Evolutionary conservation across 2,329 filamentous ascomycete species (phyloP), one percentile per base, ranked within the genome.

Genomic region (Bipolaris gigantea): DNA sequence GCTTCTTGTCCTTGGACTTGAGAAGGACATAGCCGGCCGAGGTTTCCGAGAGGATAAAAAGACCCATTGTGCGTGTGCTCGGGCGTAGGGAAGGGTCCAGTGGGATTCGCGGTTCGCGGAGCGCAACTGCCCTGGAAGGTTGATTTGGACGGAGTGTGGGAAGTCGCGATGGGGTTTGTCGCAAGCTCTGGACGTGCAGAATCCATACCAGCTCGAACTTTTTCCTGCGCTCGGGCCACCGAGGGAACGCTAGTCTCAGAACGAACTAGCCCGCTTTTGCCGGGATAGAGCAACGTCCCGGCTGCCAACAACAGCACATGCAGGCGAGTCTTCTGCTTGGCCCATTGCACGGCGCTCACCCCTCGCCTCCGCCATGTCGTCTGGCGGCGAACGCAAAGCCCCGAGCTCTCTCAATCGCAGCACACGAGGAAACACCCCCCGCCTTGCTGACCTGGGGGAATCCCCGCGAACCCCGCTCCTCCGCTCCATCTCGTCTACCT

Each of bases 1-100:
- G 85, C 83, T 97, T 97, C 86, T 97, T 97, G 84, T 97, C 93
- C 77, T 92, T 91, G 69, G 93, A 89, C 84, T 99, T 97, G 82
- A 99, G 92, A 76, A 99, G 86, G 77, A 92, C 94, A 81, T 97
- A 97, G 76, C 94, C 96, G 68, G 92, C 92, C 69, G 67, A 70
- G 43, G 71, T 73, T 61, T 74, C 71, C 58, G 63, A 65, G 43
- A 74, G 62, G 50, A 74, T 70, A 53, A 73, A 73, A 35, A 80
- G 75, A 43, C 75, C 76, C 78, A 80, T 80, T 50, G 39, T 54
- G 47, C 40, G 50, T 27, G 47, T 25, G 5, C 18, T 40, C 40
- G 51, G 51, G 39, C 47, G 47, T 43, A 33, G 27, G 18, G 13
- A 30, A 41, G 40, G 50, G 41, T 54, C 51, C 51, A 45, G 49